Percentiles rank a stretch among this genome's conserved stretches.
Conservation (phyloP, 2,329 filamentous ascomycete species). For the Colletotrichum navitas region DNA sequence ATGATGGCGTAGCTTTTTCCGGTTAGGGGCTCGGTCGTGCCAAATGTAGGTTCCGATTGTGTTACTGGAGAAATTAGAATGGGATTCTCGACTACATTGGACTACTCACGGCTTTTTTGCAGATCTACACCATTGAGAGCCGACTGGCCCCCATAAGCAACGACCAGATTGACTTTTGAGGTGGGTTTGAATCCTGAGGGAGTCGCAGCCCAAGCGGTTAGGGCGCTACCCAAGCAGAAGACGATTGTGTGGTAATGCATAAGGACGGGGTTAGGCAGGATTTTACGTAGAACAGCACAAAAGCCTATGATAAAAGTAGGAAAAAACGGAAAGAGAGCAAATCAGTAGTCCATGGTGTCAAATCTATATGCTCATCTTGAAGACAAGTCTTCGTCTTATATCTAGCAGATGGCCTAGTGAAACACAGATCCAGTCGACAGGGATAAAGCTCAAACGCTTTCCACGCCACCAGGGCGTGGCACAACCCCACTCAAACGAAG, state of each 20-base stretch:
- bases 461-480: conserved; percentile 1
- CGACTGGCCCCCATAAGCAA: conserved; percentile 52
- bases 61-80: conserved; percentile 22
- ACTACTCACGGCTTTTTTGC: conserved; percentile 51
- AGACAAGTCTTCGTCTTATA: conserved; percentile 22
- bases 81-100: not conserved
- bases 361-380: not conserved
- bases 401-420: conserved; percentile 6
- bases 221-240: conserved; percentile 24
- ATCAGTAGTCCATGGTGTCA: not conserved
- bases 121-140: conserved; percentile 55
- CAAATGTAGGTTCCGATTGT: conserved; percentile 24
- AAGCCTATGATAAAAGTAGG: not conserved
- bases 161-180: conserved; percentile 53
- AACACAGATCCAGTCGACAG: conserved; percentile 19
- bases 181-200: conserved; percentile 57
- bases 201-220: conserved; percentile 52
- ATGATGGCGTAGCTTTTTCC: conserved; percentile 54
- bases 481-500: not conserved
- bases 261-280: not conserved
- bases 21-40: conserved; percentile 31
- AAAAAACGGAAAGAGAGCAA: not conserved
- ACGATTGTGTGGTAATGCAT: conserved; percentile 24
- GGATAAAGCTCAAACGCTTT: conserved; percentile 25
- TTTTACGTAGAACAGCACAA: not conserved